Conservation (phyloP, 2,329 filamentous ascomycete species). For the Colletotrichum eleusines region DNA sequence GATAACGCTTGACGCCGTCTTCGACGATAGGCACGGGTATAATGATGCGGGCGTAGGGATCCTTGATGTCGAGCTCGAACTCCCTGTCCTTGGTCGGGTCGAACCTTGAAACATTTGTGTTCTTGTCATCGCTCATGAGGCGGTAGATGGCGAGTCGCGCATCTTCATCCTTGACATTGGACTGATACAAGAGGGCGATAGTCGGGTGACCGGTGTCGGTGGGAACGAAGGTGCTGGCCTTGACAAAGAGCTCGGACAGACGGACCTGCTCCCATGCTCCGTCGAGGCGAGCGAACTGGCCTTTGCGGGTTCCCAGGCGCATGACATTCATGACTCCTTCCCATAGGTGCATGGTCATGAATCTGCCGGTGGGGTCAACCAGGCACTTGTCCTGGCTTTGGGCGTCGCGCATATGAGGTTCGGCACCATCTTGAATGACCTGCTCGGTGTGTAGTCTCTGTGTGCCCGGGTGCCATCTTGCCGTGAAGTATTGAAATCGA, state of each 20-base stretch:
- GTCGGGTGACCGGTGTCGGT: constrained; percentile 69
- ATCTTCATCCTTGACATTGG: constrained; percentile 63
- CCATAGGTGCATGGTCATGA: constrained; percentile 70
- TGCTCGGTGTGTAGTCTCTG: constrained; percentile 64
- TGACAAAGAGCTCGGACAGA: constrained; percentile 70
- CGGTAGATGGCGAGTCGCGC: constrained; percentile 70
- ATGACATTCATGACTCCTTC: constrained; percentile 70
- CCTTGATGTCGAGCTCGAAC: constrained; percentile 64
- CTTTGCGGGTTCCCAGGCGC: constrained; percentile 62
- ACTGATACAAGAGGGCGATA: constrained; percentile 70
- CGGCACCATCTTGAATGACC: constrained; percentile 64
- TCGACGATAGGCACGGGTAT: constrained; percentile 71
- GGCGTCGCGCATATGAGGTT: constrained; percentile 77
- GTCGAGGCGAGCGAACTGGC: constrained; percentile 57
- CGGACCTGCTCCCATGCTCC: constrained; percentile 65
- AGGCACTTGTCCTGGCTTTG: constrained; percentile 86
- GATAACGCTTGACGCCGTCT: constrained; percentile 70
- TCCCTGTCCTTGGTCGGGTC: constrained; percentile 67
- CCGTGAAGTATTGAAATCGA: constrained; percentile 88
- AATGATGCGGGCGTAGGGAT: constrained; percentile 69
- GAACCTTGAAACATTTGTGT: constrained; percentile 66
- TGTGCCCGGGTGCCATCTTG: constrained; percentile 79
- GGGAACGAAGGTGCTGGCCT: constrained; percentile 67
- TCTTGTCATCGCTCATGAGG: constrained; percentile 69
- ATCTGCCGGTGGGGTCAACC: constrained; percentile 81